Percentiles rank a stretch among this genome's conserved stretches.
Conservation (phyloP, 75 land plant species). For the Azolla pinnata region DNA sequence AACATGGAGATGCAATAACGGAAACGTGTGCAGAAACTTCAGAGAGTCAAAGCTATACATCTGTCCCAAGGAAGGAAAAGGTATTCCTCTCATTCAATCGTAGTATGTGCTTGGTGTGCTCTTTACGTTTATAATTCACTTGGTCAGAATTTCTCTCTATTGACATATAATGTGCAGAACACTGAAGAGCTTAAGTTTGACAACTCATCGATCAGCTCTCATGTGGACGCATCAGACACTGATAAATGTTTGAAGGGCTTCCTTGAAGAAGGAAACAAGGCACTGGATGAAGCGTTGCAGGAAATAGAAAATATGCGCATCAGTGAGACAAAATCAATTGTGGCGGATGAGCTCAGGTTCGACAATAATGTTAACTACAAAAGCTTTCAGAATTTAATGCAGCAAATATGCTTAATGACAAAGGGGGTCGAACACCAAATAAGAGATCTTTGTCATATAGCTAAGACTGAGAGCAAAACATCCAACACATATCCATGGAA, state of each 20-base stretch:
- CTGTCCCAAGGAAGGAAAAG: background rate
- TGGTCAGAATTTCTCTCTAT: too few species aligned
- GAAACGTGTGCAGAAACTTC: background rate
- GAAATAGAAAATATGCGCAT: constrained; percentile 7
- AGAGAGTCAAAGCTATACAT: background rate
- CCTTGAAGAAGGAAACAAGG: constrained; percentile 9
- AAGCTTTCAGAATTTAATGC: background rate
- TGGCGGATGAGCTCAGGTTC: background rate
- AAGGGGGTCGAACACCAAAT: constrained; percentile 6
- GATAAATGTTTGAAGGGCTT: background rate
- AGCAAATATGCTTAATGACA: constrained; percentile 1
- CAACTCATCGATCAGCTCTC: too few species aligned
- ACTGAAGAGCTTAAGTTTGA: too few species aligned
- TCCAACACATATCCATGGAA: background rate
- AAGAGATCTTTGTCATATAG: background rate
- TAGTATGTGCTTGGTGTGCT: background rate
- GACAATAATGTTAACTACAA: background rate
- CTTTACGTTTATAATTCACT: background rate
- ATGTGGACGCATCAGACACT: too few species aligned
- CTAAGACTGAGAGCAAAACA: background rate
- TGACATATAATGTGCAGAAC: too few species aligned
- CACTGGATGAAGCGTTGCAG: constrained; percentile 6
- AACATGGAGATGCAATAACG: background rate
- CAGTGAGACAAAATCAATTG: background rate
- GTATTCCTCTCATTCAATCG: background rate